Evolutionary conservation across 2,329 filamentous ascomycete species (phyloP).

Genomic region (Talaromyces sp.): DNA sequence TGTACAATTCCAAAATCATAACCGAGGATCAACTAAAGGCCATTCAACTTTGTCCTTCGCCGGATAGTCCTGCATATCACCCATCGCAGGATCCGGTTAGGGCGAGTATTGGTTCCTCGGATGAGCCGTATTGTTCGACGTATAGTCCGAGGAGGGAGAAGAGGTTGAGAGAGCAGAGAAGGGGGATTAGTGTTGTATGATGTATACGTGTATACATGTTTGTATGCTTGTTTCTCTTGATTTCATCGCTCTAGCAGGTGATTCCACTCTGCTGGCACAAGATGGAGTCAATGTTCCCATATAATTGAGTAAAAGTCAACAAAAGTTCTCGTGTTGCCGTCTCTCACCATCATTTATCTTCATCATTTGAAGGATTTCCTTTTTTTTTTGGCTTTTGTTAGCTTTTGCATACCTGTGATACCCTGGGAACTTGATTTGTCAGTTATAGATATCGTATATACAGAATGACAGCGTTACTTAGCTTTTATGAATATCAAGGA

Average conservation of each 20-base stretch:
- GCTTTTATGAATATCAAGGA: neutral
- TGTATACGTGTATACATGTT: neutral
- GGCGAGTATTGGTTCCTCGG: constrained; percentile 38
- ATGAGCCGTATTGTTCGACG: constrained; percentile 41
- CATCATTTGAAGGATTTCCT: neutral
- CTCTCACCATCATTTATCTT: neutral
- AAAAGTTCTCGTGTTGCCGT: neutral
- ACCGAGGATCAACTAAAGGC: constrained; percentile 45
- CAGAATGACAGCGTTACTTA: neutral
- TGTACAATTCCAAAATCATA: constrained; percentile 45
- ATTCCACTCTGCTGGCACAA: neutral
- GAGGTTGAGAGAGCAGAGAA: constrained; percentile 37
- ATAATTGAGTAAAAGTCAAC: constrained; percentile 1
- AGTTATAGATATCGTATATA: no score
- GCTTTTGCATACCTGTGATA: constrained; percentile 10
- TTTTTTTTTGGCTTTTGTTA: neutral
- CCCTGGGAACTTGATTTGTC: neutral
- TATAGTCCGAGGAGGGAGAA: constrained; percentile 43
- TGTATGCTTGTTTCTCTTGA: neutral
- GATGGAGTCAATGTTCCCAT: neutral
- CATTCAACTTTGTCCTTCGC: constrained; percentile 42
- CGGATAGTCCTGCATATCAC: constrained; percentile 39
- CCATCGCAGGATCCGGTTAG: constrained; percentile 38
- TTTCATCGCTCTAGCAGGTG: neutral
- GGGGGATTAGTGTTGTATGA: constrained; percentile 36